Base-by-base conservation (phyloP, 495 filamentous ascomycete genomes). In the Hyaloscypha variabilis region DNA sequence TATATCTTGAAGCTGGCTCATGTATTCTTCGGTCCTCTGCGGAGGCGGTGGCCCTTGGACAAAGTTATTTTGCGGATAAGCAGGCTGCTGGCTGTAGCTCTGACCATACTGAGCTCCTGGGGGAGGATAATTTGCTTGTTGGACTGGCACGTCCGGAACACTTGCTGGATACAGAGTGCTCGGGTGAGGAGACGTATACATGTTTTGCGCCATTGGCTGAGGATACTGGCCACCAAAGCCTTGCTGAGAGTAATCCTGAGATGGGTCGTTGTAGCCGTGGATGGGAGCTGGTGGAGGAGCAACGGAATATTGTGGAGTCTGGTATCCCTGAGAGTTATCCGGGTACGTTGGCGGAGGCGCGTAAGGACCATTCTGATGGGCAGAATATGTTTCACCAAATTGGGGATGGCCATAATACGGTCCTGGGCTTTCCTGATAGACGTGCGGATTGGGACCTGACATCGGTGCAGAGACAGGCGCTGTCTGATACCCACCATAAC, bases 1-100 rank as follows among this genome's bases (percentile, higher is more conserved):
- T 54, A 91, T 70, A 31, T 83, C 79, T 59, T 87, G 83, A n/a
- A 88, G 78, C 71, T 86, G 81, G 50, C 75, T 69, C 60, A 83
- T 79, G 66, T 87, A 81, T 29, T 69, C 70, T 31, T 78, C 72
- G 19, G 68, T 77, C 68, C 14, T 74, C 68, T 54, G 54, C 25
- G 68, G 58, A 49, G 67, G 62, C n/a, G 64, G 53, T 50, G 67
- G 60, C 17, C 62, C 52, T 3, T 65, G 64, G 11, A 59, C 29
- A 54, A 62, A 64, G 28, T 70, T 69, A 55, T 66, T 67, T 14
- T 52, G 14, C 13, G 69, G 67, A 11, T 58, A 58, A 24, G 70
- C 66, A 36, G 66, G 36, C 29, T 69, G 73, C 52, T 71, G 74
- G 50, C 60, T 73, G 59, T 76, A 74, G n/a, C 65, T 26, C 39